Base-by-base conservation (phyloP, 75 land plant species). In the Gnetum montanum region DNA sequence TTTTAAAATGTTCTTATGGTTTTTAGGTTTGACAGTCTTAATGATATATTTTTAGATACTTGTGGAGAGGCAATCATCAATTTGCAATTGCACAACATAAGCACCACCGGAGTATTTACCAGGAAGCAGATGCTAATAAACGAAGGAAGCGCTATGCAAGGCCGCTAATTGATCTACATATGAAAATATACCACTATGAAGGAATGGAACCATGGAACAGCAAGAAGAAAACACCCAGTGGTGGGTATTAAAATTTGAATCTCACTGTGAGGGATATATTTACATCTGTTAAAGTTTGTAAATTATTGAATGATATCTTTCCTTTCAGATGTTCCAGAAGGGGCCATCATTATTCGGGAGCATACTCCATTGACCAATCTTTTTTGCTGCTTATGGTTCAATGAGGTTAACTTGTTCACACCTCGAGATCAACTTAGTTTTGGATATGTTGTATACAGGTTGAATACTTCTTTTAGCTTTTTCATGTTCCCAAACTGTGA, bases 401-500 rank as follows among this genome's bases (percentile, higher is more conserved):
- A 93, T 25, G 98, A 93, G 60, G 98, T 93, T 41, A 57, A 93
- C 57, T 70, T 87, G 37, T 85, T 93, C 62, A 93, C 98, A n/a
- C 98, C 96, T 15, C 62, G 96, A 50, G 98, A 93, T 59, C 98
- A 93, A 56, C 80, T 93, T 25, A 93, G 98, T 52, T 93, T 88
- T 69, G 98, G 98, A 1, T 93, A 88, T 54, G 84, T 85, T 25
- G 84, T 93, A 4, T 75, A 93, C 70, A 63, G 90, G 40, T 63
- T 93, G 52, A 55, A 70, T 20, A 73, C 59, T 26, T 44, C 54
- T 4, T 93, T 93, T 77, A 74, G 76, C 60, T 80, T 85, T 47
- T 77, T 57, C 43, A 93, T 93, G 98, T 93, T 93, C 40, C 98
- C 87, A 12, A 93, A 93, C 70, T 93, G 98, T 51, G 98, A 93